These are phyloP conservation scores for Larix sibirica DNA, from an alignment of 83 land plant species.

Conservation along the genomic window DNA sequence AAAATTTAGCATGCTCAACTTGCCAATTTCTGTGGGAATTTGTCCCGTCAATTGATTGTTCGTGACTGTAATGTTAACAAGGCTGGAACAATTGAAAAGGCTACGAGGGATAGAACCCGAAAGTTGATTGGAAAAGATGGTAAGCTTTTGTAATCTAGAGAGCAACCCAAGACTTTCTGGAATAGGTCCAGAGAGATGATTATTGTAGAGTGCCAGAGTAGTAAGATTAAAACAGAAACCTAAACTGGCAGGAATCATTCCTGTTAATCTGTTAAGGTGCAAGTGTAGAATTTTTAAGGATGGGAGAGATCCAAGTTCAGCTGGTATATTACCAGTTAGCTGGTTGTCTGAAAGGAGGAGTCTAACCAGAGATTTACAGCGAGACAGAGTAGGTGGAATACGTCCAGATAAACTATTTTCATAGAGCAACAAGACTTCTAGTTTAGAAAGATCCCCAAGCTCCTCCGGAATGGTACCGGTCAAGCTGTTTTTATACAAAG, in stretches of 20 bases:
- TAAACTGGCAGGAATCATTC: slow-evolving; percentile 41
- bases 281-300: slow-evolving; percentile 38
- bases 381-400: slow-evolving; percentile 47
- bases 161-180: slow-evolving; percentile 44
- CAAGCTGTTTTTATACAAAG: slow-evolving; percentile 43
- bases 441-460: slow-evolving; percentile 36
- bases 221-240: slow-evolving; percentile 27
- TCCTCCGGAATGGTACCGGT: slow-evolving; percentile 31
- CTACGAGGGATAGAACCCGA: slow-evolving; percentile 54
- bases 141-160: slow-evolving; percentile 28
- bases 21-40: slow-evolving; percentile 44
- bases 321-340: slow-evolving; percentile 48
- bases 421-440: slow-evolving; percentile 39
- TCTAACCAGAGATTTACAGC: slow-evolving; percentile 28
- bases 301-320: slow-evolving; percentile 43
- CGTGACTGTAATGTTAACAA: slow-evolving; percentile 16
- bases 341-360: slow-evolving; percentile 49
- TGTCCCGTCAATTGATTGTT: slow-evolving; percentile 41
- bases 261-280: slow-evolving; percentile 42
- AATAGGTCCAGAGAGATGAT: slow-evolving; percentile 36
- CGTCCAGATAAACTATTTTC: slow-evolving; percentile 46
- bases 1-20: slow-evolving; percentile 34
- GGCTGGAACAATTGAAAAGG: slow-evolving; percentile 44
- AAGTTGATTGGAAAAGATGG: slow-evolving; percentile 25
- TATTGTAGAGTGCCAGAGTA: slow-evolving; percentile 30